A percentile compares a stretch with the other conserved stretches of the same genome.
Evolutionary conservation across 2,329 filamentous ascomycete genomes (phyloP).

Genomic region (Colletotrichum incanum): DNA sequence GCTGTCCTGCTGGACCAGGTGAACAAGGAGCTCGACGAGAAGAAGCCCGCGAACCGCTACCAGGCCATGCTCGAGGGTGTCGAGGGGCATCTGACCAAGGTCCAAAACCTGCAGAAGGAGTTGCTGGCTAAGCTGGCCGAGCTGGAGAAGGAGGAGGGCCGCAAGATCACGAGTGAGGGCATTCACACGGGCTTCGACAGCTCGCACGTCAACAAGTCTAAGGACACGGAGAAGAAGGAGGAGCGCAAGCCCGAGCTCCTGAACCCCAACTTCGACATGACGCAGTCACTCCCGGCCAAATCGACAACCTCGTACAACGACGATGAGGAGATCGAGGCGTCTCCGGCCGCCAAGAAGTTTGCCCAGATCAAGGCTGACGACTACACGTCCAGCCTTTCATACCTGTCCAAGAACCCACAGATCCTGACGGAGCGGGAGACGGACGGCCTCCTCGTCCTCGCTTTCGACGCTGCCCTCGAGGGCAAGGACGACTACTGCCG

Average conservation of each 20-base stretch:
- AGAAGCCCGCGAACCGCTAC: conserved; percentile 77
- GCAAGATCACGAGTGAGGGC: conserved; percentile 94
- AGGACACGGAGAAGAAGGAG: conserved; percentile 61
- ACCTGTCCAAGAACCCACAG: conserved; percentile 83
- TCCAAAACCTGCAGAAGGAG: conserved; percentile 83
- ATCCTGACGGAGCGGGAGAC: conserved; percentile 89
- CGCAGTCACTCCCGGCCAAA: conserved; percentile 46
- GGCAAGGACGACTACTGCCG: conserved; percentile 82
- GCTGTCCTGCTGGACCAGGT: conserved; percentile 95
- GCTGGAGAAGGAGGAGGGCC: conserved; percentile 86
- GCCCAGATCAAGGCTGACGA: conserved; percentile 83
- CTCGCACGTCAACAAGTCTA: conserved; percentile 81
- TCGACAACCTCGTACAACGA: conserved; percentile 70
- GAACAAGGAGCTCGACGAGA: conserved; percentile 86
- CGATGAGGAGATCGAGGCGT: conserved; percentile 82
- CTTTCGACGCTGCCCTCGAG: conserved; percentile 89
- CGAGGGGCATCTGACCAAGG: conserved; percentile 81
- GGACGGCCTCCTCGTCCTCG: conserved; percentile 90
- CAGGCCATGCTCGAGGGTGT: conserved; percentile 85
- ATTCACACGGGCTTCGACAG: conserved; percentile 93
- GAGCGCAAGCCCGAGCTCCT: conserved; percentile 78
- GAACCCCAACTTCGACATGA: conserved; percentile 72
- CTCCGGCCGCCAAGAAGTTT: conserved; percentile 84
- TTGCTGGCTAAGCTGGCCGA: conserved; percentile 81
- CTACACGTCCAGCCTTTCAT: conserved; percentile 81